Evolutionary conservation across 352 stramenopile species (phyloP).

Genomic region (Globisporangium irregulare): DNA sequence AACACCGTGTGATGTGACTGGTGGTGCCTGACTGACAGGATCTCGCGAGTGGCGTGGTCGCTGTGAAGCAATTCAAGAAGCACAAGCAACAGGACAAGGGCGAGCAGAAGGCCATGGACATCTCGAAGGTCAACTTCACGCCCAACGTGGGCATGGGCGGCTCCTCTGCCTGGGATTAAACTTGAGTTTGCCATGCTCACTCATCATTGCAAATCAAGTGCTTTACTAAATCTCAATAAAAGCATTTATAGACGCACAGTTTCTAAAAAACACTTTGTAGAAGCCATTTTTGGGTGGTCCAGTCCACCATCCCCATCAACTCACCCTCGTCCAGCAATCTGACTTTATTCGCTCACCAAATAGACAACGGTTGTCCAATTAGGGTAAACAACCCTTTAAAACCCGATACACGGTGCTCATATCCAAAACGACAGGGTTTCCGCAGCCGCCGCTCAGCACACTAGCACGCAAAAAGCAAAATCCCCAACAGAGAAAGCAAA

Average conservation of each 20-base stretch:
- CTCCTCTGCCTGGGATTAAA: constrained; percentile 62
- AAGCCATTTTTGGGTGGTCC: constrained; percentile 6
- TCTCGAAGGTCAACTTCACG: constrained; percentile 61
- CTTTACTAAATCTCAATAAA: neutral
- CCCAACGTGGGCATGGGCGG: constrained; percentile 66
- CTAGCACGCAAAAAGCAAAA: constrained; percentile 13
- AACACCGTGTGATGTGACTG: neutral
- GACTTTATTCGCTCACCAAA: neutral
- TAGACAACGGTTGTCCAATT: neutral
- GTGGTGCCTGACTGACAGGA: constrained; percentile 26
- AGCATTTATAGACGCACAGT: neutral
- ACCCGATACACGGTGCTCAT: constrained; percentile 8
- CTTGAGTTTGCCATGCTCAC: neutral
- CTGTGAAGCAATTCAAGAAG: constrained; percentile 81
- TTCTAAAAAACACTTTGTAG: neutral
- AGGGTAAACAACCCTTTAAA: neutral
- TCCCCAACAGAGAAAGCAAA: constrained; percentile 7
- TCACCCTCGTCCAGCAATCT: neutral
- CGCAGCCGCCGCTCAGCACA: neutral
- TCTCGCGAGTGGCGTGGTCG: constrained; percentile 67
- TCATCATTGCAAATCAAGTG: neutral
- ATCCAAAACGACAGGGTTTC: neutral
- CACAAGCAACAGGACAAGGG: constrained; percentile 36
- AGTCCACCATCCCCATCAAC: neutral
- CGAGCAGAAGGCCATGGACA: constrained; percentile 35